These are phyloP conservation scores for Candida lessepsii DNA, from an alignment of 805 yeast genomes.

Conservation along the genomic window DNA sequence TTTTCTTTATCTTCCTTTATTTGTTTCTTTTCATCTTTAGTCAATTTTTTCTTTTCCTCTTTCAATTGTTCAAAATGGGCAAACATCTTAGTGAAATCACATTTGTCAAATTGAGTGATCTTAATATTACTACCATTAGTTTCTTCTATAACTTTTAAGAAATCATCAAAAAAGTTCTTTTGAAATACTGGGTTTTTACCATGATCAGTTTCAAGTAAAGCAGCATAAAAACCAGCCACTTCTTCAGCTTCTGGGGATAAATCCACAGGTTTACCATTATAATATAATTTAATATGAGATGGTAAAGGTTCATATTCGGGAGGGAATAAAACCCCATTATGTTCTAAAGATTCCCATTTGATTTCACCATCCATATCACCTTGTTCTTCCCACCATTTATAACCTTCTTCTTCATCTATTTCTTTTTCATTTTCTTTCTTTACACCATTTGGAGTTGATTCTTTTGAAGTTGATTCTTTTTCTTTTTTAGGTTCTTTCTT, in stretches of 20 bases:
- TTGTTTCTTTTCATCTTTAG: conserved; percentile 72
- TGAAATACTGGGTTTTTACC: conserved; percentile 84
- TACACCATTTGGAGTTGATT: too few relatives aligned
- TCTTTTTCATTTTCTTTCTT: conserved; percentile 5
- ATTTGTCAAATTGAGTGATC: conserved; percentile 59
- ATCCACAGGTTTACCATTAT: conserved; percentile 72
- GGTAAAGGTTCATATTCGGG: conserved; percentile 91
- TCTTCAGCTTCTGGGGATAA: conserved; percentile 87
- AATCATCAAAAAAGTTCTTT: conserved; percentile 82
- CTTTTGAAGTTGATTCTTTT: too few relatives aligned
- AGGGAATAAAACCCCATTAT: conserved; percentile 90
- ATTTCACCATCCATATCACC: conserved; percentile 68
- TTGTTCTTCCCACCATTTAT: conserved; percentile 90
- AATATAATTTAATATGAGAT: conserved; percentile 65
- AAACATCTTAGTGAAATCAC: conserved; percentile 77
- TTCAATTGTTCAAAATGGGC: conserved; percentile 67
- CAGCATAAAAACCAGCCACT: conserved; percentile 93
- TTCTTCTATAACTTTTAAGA: conserved; percentile 64
- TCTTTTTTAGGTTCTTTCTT: too few relatives aligned
- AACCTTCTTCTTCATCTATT: conserved; percentile 45
- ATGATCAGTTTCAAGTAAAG: conserved; percentile 84
- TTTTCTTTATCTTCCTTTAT: conserved; percentile 71
- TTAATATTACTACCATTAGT: conserved; percentile 56
- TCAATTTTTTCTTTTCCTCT: conserved; percentile 67
- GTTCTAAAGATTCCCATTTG: conserved; percentile 86